Evolutionary conservation across 805 yeast genomes (phyloP).

Genomic region (Lipomyces mesembrius): DNA sequence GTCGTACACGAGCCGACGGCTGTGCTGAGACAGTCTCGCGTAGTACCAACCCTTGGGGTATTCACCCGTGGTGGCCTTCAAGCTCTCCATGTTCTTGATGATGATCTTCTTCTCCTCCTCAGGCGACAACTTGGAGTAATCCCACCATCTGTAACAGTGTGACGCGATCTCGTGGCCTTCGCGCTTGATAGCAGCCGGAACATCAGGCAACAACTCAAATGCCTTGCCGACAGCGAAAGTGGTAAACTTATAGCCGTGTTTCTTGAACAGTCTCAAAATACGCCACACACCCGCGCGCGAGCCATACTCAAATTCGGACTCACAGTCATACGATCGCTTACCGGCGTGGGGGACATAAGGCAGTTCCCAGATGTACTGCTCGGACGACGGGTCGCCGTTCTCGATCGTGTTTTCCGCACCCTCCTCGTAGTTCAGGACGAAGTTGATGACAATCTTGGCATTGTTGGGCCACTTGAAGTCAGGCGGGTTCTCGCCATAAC

Average conservation of each 20-base stretch:
- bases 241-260: conserved; percentile 46
- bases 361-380: conserved; percentile 40
- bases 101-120: conserved; percentile 47
- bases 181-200: conserved; percentile 47
- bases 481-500: conserved; percentile 45
- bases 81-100: conserved; percentile 42
- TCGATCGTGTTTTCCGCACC: conserved; percentile 45
- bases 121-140: conserved; percentile 43
- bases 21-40: conserved; percentile 46
- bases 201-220: conserved; percentile 45
- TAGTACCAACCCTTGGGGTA: conserved; percentile 49
- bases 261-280: conserved; percentile 45
- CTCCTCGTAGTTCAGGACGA: conserved; percentile 48
- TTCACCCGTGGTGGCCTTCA: conserved; percentile 46
- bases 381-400: conserved; percentile 45
- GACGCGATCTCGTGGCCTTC: conserved; percentile 50
- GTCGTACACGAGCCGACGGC: conserved; percentile 46
- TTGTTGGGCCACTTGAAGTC: conserved; percentile 47
- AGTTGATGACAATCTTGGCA: conserved; percentile 45
- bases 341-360: conserved; percentile 38
- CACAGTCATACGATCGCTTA: conserved; percentile 43
- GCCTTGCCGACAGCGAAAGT: conserved; percentile 51
- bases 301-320: conserved; percentile 48
- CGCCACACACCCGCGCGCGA: conserved; percentile 48
- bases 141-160: conserved; percentile 49